Base-by-base conservation (phyloP, 768 basidiomycete genomes). In the Phlebiopsis flavidoalba region DNA sequence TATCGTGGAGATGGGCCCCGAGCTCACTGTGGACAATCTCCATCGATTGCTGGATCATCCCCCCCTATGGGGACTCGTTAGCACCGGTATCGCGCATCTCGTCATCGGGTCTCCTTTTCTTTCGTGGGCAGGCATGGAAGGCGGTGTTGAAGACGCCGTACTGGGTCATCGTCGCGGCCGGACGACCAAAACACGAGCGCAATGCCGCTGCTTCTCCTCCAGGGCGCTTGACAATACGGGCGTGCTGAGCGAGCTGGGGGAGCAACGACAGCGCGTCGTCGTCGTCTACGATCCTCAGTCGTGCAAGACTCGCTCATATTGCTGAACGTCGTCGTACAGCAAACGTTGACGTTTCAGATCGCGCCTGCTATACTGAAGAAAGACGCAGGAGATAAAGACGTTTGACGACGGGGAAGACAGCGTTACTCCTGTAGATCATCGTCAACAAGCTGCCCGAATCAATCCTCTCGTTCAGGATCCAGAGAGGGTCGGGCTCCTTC, bases 81-180 rank as follows among this genome's bases (percentile, higher is more conserved):
- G 68, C 59, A 67, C 67, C 58, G 8, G 65, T 50, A 36, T 70
- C 50, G 69, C 65, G 11, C 69, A 70, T 59, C 58, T 63, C 14
- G 17, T 70, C n/a, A n/a, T n/a, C n/a, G n/a, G n/a, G n/a, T n/a
- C n/a, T n/a, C n/a, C n/a, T n/a, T n/a, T n/a, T n/a, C n/a, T n/a
- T n/a, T n/a, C n/a, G n/a, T 48, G 71, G 69, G 43, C 70, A 66
- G 66, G 54, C 58, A 21, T 69, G 68, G 5, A 59, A 66, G 22
- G 53, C 60, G 31, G 45, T 58, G 31, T 36, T 70, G n/a, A 22
- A 53, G 17, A 65, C 69, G n/a, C 68, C 65, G 17, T 59, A 66
- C 55, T 72, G 71, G 71, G 68, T 70, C 64, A 66, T 72, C 59
- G 64, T 67, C 61, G 71, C 71, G 6, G 61, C 68, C 33, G 71